These are phyloP conservation scores for Torulaspora maleeae DNA, from an alignment of 805 yeast species.

Conservation along the genomic window DNA sequence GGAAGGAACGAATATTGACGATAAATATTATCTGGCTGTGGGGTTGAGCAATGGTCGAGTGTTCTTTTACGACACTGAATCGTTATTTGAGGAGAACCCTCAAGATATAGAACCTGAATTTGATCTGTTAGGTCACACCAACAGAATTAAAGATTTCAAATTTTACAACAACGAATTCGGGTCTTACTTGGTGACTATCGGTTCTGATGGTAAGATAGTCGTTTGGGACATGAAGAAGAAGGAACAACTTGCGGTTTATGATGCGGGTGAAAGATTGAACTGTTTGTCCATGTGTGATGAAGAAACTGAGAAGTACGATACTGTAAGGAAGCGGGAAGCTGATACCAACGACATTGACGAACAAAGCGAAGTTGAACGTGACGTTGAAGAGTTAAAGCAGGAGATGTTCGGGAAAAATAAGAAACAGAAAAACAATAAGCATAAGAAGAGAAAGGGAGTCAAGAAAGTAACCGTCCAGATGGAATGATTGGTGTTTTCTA, in stretches of 20 bases:
- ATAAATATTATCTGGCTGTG: constrained; percentile 52
- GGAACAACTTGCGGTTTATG: constrained; percentile 87
- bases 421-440: constrained; percentile 38
- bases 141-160: constrained; percentile 76
- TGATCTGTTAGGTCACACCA: constrained; percentile 72
- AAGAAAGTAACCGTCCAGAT: constrained; percentile 52
- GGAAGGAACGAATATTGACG: constrained; percentile 46
- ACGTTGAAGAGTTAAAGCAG: constrained; percentile 60
- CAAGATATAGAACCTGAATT: constrained; percentile 46
- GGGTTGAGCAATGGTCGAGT: constrained; percentile 74
- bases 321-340: constrained; percentile 59
- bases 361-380: constrained; percentile 73
- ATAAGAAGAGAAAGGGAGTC: constrained; percentile 39
- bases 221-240: constrained; percentile 71
- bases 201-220: constrained; percentile 90
- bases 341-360: constrained; percentile 52
- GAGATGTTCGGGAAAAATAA: constrained; percentile 48
- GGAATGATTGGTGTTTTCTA: constrained; percentile 37
- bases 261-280: constrained; percentile 84
- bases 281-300: constrained; percentile 79
- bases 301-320: constrained; percentile 62
- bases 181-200: constrained; percentile 64
- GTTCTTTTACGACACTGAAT: constrained; percentile 46
- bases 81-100: constrained; percentile 31
- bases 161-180: constrained; percentile 43